Conservation (phyloP, 768 basidiomycete species). For the Multifurca ochricompacta region DNA sequence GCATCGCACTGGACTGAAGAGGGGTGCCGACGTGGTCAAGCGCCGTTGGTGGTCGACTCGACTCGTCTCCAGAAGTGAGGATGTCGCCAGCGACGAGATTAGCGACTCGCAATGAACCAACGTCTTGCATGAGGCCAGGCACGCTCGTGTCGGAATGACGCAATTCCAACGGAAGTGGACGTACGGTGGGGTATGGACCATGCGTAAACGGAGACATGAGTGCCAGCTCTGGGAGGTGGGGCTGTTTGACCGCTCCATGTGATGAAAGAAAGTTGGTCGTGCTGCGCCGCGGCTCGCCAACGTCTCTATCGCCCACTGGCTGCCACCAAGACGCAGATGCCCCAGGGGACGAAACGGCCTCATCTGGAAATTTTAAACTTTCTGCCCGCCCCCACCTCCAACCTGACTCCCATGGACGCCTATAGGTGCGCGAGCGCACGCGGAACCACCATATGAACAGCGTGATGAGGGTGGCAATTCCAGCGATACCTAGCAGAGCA, state of each 20-base stretch:
- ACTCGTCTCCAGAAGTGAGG: conserved; percentile 27
- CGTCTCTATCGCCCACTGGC: background rate
- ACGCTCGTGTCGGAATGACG: conserved; percentile 24
- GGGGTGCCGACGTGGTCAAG: conserved; percentile 22
- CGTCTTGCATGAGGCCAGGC: conserved; percentile 27
- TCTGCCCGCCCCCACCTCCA: conserved; percentile 21
- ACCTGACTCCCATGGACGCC: conserved; percentile 14
- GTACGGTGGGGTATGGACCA: conserved; percentile 19
- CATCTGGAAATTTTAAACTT: conserved; percentile 16
- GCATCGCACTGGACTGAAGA: conserved; percentile 10
- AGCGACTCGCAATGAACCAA: conserved; percentile 41
- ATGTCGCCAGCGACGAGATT: conserved; percentile 43
- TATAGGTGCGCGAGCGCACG: conserved; percentile 20
- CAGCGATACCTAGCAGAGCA: conserved; percentile 23
- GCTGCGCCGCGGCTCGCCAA: background rate
- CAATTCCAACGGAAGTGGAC: conserved; percentile 21
- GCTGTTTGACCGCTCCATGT: background rate
- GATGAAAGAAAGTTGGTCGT: conserved; percentile 1
- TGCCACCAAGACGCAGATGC: conserved; percentile 1
- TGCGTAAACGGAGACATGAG: background rate
- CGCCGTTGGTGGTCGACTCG: conserved; percentile 24
- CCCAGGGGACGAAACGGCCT: conserved; percentile 2
- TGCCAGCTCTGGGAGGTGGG: background rate
- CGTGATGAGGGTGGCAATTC: conserved; percentile 19
- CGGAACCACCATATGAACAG: conserved; percentile 25